Evolutionary conservation across 192 early-diverging fungal genomes (phyloP).

Genomic region (Coemansia sp.): DNA sequence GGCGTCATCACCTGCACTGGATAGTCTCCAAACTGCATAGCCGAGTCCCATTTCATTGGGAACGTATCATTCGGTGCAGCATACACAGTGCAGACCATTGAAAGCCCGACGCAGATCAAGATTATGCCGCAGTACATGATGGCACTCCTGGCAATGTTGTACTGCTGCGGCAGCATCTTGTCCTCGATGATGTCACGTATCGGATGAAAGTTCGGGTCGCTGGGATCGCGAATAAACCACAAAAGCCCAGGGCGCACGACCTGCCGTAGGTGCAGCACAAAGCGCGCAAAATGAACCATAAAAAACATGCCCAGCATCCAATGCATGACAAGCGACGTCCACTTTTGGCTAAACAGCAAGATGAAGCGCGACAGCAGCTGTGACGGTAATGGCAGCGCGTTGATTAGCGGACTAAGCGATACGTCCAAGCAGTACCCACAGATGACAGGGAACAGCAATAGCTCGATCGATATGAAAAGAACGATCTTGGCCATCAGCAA

Average conservation of each 20-base stretch:
- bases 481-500: slow-evolving; percentile 62
- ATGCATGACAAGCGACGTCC: slow-evolving; percentile 62
- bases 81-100: slow-evolving; percentile 17
- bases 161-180: slow-evolving; percentile 69
- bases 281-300: slow-evolving; percentile 91
- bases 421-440: slow-evolving; percentile 87
- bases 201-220: slow-evolving; percentile 91
- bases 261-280: slow-evolving; percentile 76
- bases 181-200: slow-evolving; percentile 90
- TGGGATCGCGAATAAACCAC: slow-evolving; percentile 98
- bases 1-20: slow-evolving; percentile 74
- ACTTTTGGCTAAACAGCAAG: slow-evolving; percentile 7
- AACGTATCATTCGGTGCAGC: slow-evolving; percentile 21
- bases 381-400: slow-evolving; percentile 59
- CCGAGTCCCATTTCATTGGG: slow-evolving; percentile 27
- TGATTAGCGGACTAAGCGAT: slow-evolving; percentile 74
- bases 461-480: slow-evolving; percentile 86
- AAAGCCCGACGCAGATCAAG: slow-evolving; percentile 67
- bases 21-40: slow-evolving; percentile 50
- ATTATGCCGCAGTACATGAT: slow-evolving; percentile 85
- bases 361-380: slow-evolving; percentile 58
- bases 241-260: slow-evolving; percentile 90
- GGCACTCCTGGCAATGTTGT: slow-evolving; percentile 78
- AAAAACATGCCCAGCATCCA: slow-evolving; percentile 93
- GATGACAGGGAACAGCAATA: slow-evolving; percentile 80